Evolutionary conservation across 192 early-diverging fungal species (phyloP).

Genomic region (Mortierella antarctica): DNA sequence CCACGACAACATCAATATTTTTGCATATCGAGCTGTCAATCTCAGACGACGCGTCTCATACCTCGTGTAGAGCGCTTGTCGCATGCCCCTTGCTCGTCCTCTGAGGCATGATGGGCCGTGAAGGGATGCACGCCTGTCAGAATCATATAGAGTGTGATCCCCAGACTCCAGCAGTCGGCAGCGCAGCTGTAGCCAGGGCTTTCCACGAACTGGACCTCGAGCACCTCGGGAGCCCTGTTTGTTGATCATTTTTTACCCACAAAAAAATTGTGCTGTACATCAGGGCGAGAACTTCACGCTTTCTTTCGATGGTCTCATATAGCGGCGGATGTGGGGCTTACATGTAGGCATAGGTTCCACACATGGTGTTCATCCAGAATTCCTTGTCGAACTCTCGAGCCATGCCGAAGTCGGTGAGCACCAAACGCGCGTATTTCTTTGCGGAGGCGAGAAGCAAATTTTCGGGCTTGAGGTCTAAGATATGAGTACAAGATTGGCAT

Average conservation of each 20-base stretch:
- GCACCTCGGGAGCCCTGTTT: conserved; percentile 41
- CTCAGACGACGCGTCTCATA: neutral
- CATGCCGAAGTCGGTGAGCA: conserved; percentile 92
- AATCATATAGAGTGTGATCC: conserved; percentile 86
- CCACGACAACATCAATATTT: neutral
- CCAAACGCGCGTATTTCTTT: conserved; percentile 68
- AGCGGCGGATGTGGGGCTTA: neutral
- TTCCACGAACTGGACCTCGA: conserved; percentile 20
- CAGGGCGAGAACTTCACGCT: neutral
- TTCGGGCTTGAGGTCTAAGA: conserved; percentile 73
- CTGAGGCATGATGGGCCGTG: conserved; percentile 18
- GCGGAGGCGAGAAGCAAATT: conserved; percentile 71
- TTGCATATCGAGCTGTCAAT: neutral
- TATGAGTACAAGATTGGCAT: neutral
- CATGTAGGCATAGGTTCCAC: conserved; percentile 80
- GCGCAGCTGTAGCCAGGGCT: conserved; percentile 64
- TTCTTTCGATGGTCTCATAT: neutral
- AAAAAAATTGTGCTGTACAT: neutral
- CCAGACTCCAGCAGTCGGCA: conserved; percentile 79
- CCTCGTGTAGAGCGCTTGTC: conserved; percentile 19
- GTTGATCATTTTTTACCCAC: neutral
- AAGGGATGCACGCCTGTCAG: conserved; percentile 60
- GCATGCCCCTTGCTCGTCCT: conserved; percentile 26
- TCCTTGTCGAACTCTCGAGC: conserved; percentile 82
- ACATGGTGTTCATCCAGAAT: conserved; percentile 87